These are phyloP conservation scores for Yarrowia phangngaensis DNA, from an alignment of 805 yeast species.

Conservation along the genomic window DNA sequence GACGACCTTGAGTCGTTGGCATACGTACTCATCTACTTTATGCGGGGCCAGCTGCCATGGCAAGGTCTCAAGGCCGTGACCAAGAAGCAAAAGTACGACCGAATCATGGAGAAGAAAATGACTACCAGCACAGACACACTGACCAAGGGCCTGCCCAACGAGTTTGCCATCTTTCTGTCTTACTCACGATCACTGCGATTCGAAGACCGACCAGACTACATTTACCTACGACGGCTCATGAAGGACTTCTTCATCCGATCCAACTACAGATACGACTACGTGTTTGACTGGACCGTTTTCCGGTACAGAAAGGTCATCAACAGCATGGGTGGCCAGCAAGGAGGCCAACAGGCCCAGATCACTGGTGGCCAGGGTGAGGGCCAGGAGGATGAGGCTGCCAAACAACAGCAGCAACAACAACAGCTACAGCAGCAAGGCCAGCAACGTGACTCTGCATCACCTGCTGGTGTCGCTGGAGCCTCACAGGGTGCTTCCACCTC, in stretches of 20 bases:
- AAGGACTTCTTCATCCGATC: constrained; percentile 85
- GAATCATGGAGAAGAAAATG: constrained; percentile 92
- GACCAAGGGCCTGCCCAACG: constrained; percentile 88
- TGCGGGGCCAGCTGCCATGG: constrained; percentile 96
- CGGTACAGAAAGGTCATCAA: constrained; percentile 45
- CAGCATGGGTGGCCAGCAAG: constrained; percentile 26
- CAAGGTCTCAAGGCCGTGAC: constrained; percentile 97
- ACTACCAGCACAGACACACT: constrained; percentile 80
- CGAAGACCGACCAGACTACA: constrained; percentile 95
- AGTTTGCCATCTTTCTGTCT: constrained; percentile 80
- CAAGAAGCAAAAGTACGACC: constrained; percentile 93
- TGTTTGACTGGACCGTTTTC: constrained; percentile 94
- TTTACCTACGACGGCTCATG: constrained; percentile 79
- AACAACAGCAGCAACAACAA: constrained; percentile 28
- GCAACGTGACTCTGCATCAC: constrained; percentile 18
- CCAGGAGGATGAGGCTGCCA: constrained; percentile 13
- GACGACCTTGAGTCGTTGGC: constrained; percentile 96
- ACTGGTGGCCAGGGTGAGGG: constrained; percentile 15
- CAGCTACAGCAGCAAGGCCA: constrained; percentile 14
- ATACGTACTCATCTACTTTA: constrained; percentile 91
- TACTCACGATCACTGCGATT: constrained; percentile 87
- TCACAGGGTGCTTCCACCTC: constrained; percentile 27
- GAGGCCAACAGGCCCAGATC: constrained; percentile 5
- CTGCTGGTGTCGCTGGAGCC: constrained; percentile 14
- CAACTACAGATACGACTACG: constrained; percentile 86